These are phyloP conservation scores for Cyclotella baltica DNA, from an alignment of 108 stramenopile species.

Conservation along the genomic window DNA sequence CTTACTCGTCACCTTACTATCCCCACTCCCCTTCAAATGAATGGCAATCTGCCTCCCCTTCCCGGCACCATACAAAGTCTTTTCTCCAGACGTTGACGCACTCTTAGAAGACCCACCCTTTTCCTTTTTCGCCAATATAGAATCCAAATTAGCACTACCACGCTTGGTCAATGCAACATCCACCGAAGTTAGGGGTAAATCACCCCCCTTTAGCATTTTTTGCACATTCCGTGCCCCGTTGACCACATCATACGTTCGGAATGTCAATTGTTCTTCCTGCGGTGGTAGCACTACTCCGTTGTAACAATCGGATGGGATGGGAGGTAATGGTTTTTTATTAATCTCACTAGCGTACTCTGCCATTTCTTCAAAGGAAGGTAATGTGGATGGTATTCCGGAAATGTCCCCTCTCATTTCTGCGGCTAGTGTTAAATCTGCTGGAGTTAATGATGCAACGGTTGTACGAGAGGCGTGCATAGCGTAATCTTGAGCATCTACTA, in stretches of 20 bases:
- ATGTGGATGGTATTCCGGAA: conserved; percentile 37
- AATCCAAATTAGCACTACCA: neutral
- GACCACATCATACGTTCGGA: conserved; percentile 86
- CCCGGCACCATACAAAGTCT: conserved; percentile 32
- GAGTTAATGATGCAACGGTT: conserved; percentile 46
- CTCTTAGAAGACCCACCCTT: neutral
- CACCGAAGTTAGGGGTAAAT: conserved; percentile 7
- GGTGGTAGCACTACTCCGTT: conserved; percentile 78
- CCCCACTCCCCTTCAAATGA: conserved; percentile 22
- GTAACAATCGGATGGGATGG: conserved; percentile 80
- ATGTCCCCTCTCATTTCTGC: conserved; percentile 53
- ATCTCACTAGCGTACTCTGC: conserved; percentile 52
- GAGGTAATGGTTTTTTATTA: conserved; percentile 76
- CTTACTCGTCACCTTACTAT: neutral
- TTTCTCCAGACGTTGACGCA: neutral
- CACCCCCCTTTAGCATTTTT: conserved; percentile 57
- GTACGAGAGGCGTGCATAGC: conserved; percentile 62
- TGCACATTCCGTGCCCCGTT: conserved; percentile 68
- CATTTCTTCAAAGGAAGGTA: conserved; percentile 65
- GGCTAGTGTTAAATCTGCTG: conserved; percentile 57
- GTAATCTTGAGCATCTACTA: conserved; percentile 84
- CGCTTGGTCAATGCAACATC: conserved; percentile 19
- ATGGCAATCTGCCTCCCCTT: conserved; percentile 39
- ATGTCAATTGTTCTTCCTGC: conserved; percentile 67
- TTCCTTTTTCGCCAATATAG: neutral